Base-by-base conservation (phyloP, 225 moss, liverwort and hornwort genomes). In the Ulota crispa region DNA sequence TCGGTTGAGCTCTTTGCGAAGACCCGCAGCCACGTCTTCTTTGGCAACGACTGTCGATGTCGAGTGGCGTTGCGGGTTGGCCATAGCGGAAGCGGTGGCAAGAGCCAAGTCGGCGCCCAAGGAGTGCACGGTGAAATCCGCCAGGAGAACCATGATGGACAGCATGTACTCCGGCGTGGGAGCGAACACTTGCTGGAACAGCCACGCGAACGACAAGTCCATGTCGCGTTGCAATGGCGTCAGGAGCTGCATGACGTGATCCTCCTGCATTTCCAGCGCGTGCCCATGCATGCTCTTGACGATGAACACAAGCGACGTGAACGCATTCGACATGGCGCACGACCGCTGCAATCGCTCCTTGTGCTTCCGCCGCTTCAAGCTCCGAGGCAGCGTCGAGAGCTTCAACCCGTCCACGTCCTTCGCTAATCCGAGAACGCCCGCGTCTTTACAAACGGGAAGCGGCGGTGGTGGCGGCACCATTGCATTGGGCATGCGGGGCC, bases 151-250 rank as follows among this genome's bases (percentile, higher is more conserved):
- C 92, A 93, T 93, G 5, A 92, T 81, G 66, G 93, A 90, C 30
- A 95, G 88, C 95, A 95, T 95, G 69, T 94, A 89, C 60, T 88
- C 90, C 8, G 95, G 95, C 23, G 95, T 92, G 61, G 88, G 80
- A 6, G 90, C 88, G 65, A 93, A 95, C 41, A 95, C 95, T 66
- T 88, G 89, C 82, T 95, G 91, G 76, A 95, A 95, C 42, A 95
- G 88, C 95, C 95, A 95, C 18, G 93, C 89, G 68, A 95, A 92
- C 2, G 95, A 94, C 15, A 92, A 59, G 24, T 93, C 87, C 92
- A 94, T 90, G 76, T 95, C 95, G 42, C 86, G 85, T 34, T 91
- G 91, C 80, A 90, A 90, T 74, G 92, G 83, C 26, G 84, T 82
- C 60, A 90, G 41, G 31, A 93, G 83, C 53, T 83, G 79, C 83